Conservation (phyloP, 2,329 filamentous ascomycete species). For the Fusarium succisae region DNA sequence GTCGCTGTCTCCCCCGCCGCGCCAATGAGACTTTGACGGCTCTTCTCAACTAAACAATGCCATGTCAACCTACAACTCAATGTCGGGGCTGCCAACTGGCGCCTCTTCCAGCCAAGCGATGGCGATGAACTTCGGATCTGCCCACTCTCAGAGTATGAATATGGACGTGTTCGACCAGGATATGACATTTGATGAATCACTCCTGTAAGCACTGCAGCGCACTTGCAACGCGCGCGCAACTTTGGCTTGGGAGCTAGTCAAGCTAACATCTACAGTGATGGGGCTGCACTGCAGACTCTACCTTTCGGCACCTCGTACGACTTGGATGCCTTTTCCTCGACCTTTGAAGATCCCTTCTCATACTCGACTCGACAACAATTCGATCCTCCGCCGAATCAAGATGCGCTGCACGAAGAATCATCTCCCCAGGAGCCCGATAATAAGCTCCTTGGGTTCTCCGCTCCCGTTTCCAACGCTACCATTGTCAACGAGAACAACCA, state of each 20-base stretch:
- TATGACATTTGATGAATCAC: slow-evolving; percentile 64
- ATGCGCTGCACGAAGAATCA: slow-evolving; percentile 57
- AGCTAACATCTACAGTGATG: slow-evolving; percentile 45
- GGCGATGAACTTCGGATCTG: slow-evolving; percentile 54
- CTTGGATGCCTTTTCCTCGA: slow-evolving; percentile 67
- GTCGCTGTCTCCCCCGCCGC: slow-evolving; percentile 31
- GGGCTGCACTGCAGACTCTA: slow-evolving; percentile 47
- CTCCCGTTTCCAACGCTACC: slow-evolving; percentile 66
- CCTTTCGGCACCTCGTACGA: slow-evolving; percentile 70
- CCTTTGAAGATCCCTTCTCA: slow-evolving; percentile 73
- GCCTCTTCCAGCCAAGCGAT: slow-evolving; percentile 57
- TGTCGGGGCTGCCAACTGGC: slow-evolving; percentile 60
- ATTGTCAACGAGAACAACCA: slow-evolving; percentile 73
- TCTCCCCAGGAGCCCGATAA: slow-evolving; percentile 69
- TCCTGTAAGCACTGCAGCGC: slow-evolving; percentile 56
- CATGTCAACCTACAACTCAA: slow-evolving; percentile 68
- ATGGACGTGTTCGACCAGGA: slow-evolving; percentile 64
- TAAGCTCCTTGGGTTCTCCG: slow-evolving; percentile 79
- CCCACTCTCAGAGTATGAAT: slow-evolving; percentile 48
- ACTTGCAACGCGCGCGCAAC: slow-evolving; percentile 25
- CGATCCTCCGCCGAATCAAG: slow-evolving; percentile 54
- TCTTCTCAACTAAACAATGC: slow-evolving; percentile 53
- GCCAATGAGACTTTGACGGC: slow-evolving; percentile 45
- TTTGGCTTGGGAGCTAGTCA: not conserved
- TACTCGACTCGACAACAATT: slow-evolving; percentile 62